A percentile compares a stretch with the other conserved stretches of the same genome.
Conservation (phyloP, 2,329 filamentous ascomycete species). For the Myrmaecium sp. region DNA sequence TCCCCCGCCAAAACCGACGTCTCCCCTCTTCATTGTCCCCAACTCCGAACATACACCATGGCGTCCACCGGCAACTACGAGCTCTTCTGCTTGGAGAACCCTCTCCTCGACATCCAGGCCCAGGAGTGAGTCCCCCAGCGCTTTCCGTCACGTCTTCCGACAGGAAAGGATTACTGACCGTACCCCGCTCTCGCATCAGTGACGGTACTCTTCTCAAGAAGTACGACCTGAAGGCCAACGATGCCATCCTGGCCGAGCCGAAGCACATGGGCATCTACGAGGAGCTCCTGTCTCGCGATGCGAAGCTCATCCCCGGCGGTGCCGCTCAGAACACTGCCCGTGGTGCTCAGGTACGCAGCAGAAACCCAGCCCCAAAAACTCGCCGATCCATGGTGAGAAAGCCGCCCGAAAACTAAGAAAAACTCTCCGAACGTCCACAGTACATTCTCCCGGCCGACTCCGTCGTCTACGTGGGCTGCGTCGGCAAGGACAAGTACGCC, state of each 20-base stretch:
- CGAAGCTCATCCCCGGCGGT: slow-evolving; percentile 88
- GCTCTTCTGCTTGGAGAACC: slow-evolving; percentile 91
- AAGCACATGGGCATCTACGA: slow-evolving; percentile 85
- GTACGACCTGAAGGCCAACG: slow-evolving; percentile 88
- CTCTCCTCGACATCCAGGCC: slow-evolving; percentile 93
- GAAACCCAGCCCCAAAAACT: neutral
- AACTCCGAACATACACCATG: slow-evolving; percentile 45
- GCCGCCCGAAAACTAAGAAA: slow-evolving; percentile 3
- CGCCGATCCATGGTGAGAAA: too few relatives aligned
- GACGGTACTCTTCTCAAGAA: slow-evolving; percentile 74
- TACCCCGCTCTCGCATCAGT: slow-evolving; percentile 30
- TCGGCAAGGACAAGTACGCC: slow-evolving; percentile 91
- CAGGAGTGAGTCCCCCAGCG: slow-evolving; percentile 33
- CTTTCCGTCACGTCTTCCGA: neutral
- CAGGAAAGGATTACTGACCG: slow-evolving; percentile 5
- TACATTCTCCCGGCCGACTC: slow-evolving; percentile 85
- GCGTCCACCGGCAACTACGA: slow-evolving; percentile 62
- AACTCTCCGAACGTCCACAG: slow-evolving; percentile 24
- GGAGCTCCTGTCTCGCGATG: slow-evolving; percentile 82
- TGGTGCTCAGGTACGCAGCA: slow-evolving; percentile 53
- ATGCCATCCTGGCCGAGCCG: slow-evolving; percentile 89
- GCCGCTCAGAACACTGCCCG: slow-evolving; percentile 95
- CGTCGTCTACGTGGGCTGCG: slow-evolving; percentile 84
- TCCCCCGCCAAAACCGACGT: too few relatives aligned
- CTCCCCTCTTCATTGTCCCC: too few relatives aligned